A percentile compares a stretch with the other conserved stretches of the same genome.
Conservation (phyloP, 2,329 filamentous ascomycete genomes). For the Apiospora marii region DNA sequence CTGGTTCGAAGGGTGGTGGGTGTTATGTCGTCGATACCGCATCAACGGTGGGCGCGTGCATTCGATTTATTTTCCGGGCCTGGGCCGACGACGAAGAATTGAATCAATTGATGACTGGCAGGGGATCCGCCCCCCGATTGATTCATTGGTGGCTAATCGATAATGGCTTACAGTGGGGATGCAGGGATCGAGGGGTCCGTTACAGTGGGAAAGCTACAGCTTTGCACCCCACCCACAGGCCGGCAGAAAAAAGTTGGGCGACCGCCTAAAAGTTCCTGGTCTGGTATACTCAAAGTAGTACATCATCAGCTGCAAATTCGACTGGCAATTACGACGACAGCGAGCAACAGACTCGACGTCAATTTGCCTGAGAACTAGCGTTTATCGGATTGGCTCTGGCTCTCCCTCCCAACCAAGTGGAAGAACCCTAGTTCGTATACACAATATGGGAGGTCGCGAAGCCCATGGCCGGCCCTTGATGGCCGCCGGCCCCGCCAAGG, state of each 20-base stretch:
- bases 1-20: neutral
- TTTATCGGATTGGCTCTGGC: neutral
- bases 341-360: neutral
- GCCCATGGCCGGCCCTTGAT: constrained; percentile 63
- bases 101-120: constrained; percentile 1
- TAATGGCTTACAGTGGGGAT: neutral
- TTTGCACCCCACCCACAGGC: constrained; percentile 17
- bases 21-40: neutral
- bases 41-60: neutral
- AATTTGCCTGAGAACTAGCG: neutral
- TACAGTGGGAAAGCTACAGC: constrained; percentile 15
- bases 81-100: constrained; percentile 5
- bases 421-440: constrained; percentile 27
- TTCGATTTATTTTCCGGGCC: neutral
- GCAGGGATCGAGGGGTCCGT: neutral
- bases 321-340: neutral
- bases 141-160: constrained; percentile 10
- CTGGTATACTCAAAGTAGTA: neutral
- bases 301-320: neutral
- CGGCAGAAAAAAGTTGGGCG: constrained; percentile 23
- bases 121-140: neutral
- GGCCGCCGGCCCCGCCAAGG: constrained; percentile 34
- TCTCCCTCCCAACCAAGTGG: neutral
- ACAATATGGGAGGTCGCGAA: constrained; percentile 64
- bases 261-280: constrained; percentile 18